Base-by-base conservation (phyloP, 2,329 filamentous ascomycete genomes). In the Huntiella savannae region DNA sequence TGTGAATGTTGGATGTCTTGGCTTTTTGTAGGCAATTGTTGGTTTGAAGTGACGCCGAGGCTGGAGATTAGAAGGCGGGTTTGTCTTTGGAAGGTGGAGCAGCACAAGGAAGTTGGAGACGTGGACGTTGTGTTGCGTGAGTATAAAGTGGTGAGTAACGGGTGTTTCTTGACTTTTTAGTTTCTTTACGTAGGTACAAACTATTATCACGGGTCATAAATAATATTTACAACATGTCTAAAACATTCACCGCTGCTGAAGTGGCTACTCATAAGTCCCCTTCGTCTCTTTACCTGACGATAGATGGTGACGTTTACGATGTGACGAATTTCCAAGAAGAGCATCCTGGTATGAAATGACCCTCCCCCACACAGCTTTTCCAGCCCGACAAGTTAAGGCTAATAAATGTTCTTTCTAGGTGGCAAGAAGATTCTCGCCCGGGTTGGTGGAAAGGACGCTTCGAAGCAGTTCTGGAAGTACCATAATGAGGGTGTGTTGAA, bases 241-340 rank as follows among this genome's bases (percentile, higher is more conserved):
- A 91, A 66, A 80, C 75, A 28, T 95, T 94, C 62, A 81, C 79
- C 46, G 71, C 77, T 53, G 73, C 73, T 67, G 87, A 95, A 60
- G 88, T 98, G 52, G 79, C 87, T 59, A 77, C 82, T 64, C 87
- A 96, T 64, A 94, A 85, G 71, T 94, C 88, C 67, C 63, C 79
- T 40, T 77, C 85, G 58, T 79, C 79, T 59, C 70, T 95, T 51
- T 96, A 79, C 75, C 83, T 96, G 58, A 75, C 92, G 53, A 77
- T 96, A 54, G 88, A 96, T 54, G 82, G 87, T 56, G 88, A 96
- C 63, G 88, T 96, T 54, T 96, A 94, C 63, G 88, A 98, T 59
- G 61, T 96, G 56, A 93, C 86, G 55, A 86, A 78, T 58, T 88
- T 88, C 61, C 80, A 84, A 60, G 79, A 87, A 50, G 81, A 87